Evolutionary conservation across 2,329 filamentous ascomycete genomes (phyloP), one percentile per base, ranked within the genome.

Genomic region (Chaetomium sp.): DNA sequence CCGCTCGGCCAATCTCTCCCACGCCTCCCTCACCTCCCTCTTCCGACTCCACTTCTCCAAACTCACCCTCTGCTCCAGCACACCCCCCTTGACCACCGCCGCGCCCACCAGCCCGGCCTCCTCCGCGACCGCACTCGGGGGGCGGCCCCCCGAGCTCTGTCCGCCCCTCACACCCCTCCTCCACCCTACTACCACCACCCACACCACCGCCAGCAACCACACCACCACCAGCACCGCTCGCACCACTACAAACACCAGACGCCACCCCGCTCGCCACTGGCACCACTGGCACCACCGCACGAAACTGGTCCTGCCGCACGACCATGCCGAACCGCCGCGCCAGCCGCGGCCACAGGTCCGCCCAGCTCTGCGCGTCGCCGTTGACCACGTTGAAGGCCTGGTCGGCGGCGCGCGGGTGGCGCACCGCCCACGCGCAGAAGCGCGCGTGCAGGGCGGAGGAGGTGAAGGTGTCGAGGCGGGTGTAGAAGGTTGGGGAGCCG

Each of bases 301-400:
- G 27, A n/a, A 76, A 76, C 69, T 76, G 74, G 16, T 72, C 70
- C 21, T 70, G 62, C 54, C 74, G 70, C 10, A 80, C 73, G 2
- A 69, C 70, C 55, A 75, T 69, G 0, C 75, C 75, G 58, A 79
- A 80, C 31, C 75, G 72, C 16, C 66, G 51, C 0, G 77, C 75
- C 2, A 81, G 55, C 19, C 72, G 75, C 4, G 80, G 79, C 78
- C 78, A 81, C 64, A 81, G 65, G 58, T 76, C 75, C 68, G 79
- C 75, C 77, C 78, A 80, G 61, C 71, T 76, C 65, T 78, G 74
- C 0, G 72, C 69, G 64, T 81, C 78, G 49, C 78, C 78, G 54
- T 80, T 80, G 49, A 76, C 71, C 8, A 79, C 74, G 66, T 80
- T 80, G 72, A 80, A 80, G 2, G 75, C 77, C 61, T 81, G 70